A percentile compares a stretch with the other conserved stretches of the same genome.
Evolutionary conservation across 352 stramenopile genomes (phyloP).

Genomic region (Pythium rishiriense): DNA sequence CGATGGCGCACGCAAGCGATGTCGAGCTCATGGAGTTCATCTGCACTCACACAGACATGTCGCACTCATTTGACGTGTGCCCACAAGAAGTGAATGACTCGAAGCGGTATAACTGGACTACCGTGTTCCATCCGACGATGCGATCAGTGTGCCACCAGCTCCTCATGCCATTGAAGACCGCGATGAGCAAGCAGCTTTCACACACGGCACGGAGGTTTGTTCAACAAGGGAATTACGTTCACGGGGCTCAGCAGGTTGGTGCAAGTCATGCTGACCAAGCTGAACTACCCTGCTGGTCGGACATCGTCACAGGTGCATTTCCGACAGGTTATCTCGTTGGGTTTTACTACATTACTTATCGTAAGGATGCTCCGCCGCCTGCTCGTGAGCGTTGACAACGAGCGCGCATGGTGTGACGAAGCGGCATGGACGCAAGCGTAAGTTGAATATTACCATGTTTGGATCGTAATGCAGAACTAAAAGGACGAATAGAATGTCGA

Average conservation of each 20-base stretch:
- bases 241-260: no score
- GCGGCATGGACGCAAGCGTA: no score
- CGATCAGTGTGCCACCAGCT: slow-evolving; percentile 11
- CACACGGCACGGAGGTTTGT: neutral
- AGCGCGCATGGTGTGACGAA: no score
- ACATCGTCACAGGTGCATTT: neutral
- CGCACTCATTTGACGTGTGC: slow-evolving; percentile 2
- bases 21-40: slow-evolving; percentile 14
- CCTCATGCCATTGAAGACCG: neutral
- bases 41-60: slow-evolving; percentile 13
- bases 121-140: slow-evolving; percentile 8
- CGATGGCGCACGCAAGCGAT: neutral
- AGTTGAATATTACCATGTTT: no score
- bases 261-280: neutral
- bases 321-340: slow-evolving; percentile 8
- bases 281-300: neutral
- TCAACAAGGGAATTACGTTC: no score
- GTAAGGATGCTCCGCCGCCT: neutral
- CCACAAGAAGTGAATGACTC: neutral
- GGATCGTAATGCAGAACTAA: no score
- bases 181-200: neutral
- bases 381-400: neutral
- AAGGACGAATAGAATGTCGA: no score
- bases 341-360: slow-evolving; percentile 13
- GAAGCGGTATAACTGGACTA: neutral